These are phyloP conservation scores for Hypoxylon cercidicola DNA, from an alignment of 495 filamentous ascomycete species.

Conservation along the genomic window DNA sequence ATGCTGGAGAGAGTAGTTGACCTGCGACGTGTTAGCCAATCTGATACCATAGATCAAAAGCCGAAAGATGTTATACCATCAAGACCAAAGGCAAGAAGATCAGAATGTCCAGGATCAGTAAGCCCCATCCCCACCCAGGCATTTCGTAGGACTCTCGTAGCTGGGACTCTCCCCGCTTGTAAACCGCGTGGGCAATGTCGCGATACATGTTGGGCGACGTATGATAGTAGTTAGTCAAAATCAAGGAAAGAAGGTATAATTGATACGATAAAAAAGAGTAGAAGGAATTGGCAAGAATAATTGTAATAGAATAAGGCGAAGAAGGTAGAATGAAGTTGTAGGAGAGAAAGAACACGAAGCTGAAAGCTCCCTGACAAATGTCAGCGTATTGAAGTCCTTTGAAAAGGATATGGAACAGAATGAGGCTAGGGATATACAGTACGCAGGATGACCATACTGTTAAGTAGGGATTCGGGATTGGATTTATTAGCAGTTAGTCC, in stretches of 20 bases:
- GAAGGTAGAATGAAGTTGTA: constrained; percentile 21
- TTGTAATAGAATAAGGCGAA: constrained; percentile 14
- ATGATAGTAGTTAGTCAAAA: not conserved
- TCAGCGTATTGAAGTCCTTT: constrained; percentile 3
- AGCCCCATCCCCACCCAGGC: constrained; percentile 46
- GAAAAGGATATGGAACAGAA: constrained; percentile 10
- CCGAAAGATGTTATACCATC: constrained; percentile 42
- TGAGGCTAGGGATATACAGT: constrained; percentile 18
- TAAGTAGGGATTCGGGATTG: constrained; percentile 2
- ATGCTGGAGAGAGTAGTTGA: constrained; percentile 52
- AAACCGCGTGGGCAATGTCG: constrained; percentile 47
- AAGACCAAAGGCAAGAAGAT: constrained; percentile 53
- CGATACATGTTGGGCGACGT: constrained; percentile 44
- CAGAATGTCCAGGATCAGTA: constrained; percentile 46
- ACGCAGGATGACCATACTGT: constrained; percentile 6
- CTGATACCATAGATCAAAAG: not conserved
- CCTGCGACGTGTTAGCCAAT: constrained; percentile 41
- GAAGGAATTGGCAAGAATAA: constrained; percentile 27
- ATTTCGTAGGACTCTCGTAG: constrained; percentile 43
- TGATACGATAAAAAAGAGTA: constrained; percentile 15
- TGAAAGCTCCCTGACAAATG: constrained; percentile 28
- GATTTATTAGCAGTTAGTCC: constrained; percentile 6
- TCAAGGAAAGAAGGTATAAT: constrained; percentile 12
- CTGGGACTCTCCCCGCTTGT: constrained; percentile 43
- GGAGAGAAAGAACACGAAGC: constrained; percentile 19